Conservation (phyloP, 2,329 filamentous ascomycete species). For the Pestalotiopsis sp. region DNA sequence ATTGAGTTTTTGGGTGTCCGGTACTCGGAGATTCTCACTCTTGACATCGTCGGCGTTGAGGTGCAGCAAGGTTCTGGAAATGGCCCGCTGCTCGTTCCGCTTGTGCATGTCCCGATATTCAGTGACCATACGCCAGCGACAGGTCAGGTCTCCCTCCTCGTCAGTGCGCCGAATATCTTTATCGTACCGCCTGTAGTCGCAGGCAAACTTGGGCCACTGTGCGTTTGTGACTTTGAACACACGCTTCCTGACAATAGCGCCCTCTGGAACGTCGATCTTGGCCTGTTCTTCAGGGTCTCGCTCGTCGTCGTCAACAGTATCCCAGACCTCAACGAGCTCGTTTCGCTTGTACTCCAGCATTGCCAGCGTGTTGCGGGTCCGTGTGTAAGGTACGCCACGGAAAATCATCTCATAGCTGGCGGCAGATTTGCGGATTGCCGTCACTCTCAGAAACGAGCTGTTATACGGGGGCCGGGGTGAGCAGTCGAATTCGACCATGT, state of each 20-base stretch:
- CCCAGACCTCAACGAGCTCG: constrained; percentile 45
- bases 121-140: constrained; percentile 49
- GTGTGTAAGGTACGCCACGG: constrained; percentile 36
- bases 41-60: neutral
- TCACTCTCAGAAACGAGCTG: constrained; percentile 16
- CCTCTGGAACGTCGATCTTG: constrained; percentile 42
- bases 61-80: neutral
- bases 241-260: constrained; percentile 40
- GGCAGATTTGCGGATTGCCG: constrained; percentile 5
- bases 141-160: constrained; percentile 44
- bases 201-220: constrained; percentile 41
- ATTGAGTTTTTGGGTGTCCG: constrained; percentile 31
- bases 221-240: constrained; percentile 58
- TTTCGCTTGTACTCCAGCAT: constrained; percentile 39
- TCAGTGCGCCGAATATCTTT: constrained; percentile 21
- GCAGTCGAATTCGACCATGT: constrained; percentile 2
- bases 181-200: constrained; percentile 19
- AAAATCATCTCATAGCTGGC: constrained; percentile 29
- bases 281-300: constrained; percentile 34
- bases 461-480: neutral
- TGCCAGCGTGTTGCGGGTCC: constrained; percentile 30
- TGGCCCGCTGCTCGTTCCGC: neutral
- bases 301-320: constrained; percentile 38
- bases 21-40: constrained; percentile 28
- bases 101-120: constrained; percentile 27